phyloP scores from a whole-genome alignment of 1,139 yeast genomes.

The Kazachstania sp. region DNA sequence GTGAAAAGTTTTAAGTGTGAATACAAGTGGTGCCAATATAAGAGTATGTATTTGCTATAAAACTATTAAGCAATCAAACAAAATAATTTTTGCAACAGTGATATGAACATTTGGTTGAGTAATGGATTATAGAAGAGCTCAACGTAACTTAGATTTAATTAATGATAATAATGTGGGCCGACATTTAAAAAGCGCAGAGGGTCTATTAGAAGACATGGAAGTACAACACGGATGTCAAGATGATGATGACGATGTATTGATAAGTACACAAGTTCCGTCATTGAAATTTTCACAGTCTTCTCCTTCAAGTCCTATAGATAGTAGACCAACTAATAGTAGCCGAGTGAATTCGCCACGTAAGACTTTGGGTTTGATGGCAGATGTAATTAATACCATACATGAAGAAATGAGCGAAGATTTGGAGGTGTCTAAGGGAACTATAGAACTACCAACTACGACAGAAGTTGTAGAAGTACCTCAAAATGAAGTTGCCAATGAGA shows the following conservation, averaged over 20 bases:
- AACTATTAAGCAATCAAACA: too few relatives aligned
- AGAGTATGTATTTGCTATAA: too few relatives aligned
- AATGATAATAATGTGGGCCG: slow-evolving; percentile 3
- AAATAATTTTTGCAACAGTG: background rate
- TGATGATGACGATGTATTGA: slow-evolving; percentile 4
- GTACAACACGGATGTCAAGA: slow-evolving; percentile 6
- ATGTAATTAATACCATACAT: background rate
- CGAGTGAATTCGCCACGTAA: background rate
- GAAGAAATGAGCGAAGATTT: background rate
- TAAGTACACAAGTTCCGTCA: slow-evolving; percentile 22
- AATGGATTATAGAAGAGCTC: slow-evolving; percentile 11
- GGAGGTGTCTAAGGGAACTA: background rate
- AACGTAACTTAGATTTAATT: slow-evolving; percentile 7
- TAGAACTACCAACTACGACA: background rate
- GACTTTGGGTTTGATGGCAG: background rate
- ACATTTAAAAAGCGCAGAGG: background rate
- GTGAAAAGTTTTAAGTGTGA: too few relatives aligned
- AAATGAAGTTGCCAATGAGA: background rate
- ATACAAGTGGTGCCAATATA: too few relatives aligned
- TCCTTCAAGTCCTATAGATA: background rate
- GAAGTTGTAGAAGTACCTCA: background rate
- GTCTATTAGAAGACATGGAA: background rate
- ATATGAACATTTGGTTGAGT: background rate
- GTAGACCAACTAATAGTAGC: background rate
- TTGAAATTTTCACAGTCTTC: slow-evolving; percentile 7